Percentiles rank a stretch among this genome's conserved stretches.
Conservation (phyloP, 495 filamentous ascomycete species). For the Hyaloscypha finlandica region DNA sequence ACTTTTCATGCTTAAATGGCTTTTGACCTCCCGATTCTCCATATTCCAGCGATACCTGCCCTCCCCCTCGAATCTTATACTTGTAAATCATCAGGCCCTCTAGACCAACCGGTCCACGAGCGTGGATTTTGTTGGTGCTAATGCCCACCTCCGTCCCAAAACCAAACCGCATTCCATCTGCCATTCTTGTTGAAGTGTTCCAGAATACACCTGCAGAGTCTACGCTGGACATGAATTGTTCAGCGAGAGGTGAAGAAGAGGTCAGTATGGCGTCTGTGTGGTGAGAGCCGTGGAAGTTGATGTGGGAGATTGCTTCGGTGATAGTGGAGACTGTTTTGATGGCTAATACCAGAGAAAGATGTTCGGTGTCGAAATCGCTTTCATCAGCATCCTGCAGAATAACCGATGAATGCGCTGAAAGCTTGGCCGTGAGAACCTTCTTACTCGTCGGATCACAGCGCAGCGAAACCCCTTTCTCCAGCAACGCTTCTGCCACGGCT, state of each 20-base stretch:
- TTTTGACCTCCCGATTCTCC: constrained; percentile 66
- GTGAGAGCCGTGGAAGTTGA: constrained; percentile 89
- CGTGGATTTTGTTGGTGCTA: constrained; percentile 98
- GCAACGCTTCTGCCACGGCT: constrained; percentile 65
- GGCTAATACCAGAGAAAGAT: constrained; percentile 81
- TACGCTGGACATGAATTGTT: constrained; percentile 77
- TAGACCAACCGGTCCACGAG: constrained; percentile 87
- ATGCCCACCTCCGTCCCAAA: constrained; percentile 99
- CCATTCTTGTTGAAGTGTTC: constrained; percentile 93
- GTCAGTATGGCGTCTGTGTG: constrained; percentile 95
- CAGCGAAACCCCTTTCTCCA: constrained; percentile 76
- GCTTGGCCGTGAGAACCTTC: constrained; percentile 50
- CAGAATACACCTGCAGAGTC: constrained; percentile 95
- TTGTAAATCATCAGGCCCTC: constrained; percentile 97
- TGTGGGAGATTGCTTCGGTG: constrained; percentile 77
- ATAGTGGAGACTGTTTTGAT: constrained; percentile 74
- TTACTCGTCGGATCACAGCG: constrained; percentile 76
- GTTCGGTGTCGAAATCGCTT: constrained; percentile 84
- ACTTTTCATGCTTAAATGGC: constrained; percentile 65
- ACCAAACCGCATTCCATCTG: constrained; percentile 94
- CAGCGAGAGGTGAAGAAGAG: constrained; percentile 59
- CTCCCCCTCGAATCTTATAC: constrained; percentile 80
- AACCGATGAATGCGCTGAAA: constrained; percentile 34
- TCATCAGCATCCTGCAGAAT: constrained; percentile 63
- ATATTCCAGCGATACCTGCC: constrained; percentile 76